phyloP scores from a whole-genome alignment of 768 basidiomycete species.

The Xanthoconium purpureum region DNA sequence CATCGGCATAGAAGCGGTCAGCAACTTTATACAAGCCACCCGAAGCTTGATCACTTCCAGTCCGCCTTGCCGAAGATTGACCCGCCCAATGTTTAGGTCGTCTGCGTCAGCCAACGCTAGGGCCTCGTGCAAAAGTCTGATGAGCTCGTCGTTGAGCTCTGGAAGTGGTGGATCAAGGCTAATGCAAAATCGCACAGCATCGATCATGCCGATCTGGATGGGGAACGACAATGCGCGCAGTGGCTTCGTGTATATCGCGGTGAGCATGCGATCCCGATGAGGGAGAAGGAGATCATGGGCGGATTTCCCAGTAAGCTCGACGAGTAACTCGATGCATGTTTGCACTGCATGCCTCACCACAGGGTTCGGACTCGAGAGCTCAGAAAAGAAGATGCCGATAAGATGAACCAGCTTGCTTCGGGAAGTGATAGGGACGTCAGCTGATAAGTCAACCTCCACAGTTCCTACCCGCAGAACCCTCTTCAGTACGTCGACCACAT shows the following conservation, averaged over 20 bases:
- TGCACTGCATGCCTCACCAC: slow-evolving; percentile 84
- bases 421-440: slow-evolving; percentile 40
- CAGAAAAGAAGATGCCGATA: slow-evolving; percentile 80
- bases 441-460: slow-evolving; percentile 43
- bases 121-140: slow-evolving; percentile 89
- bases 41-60: slow-evolving; percentile 86
- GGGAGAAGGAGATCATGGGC: slow-evolving; percentile 77
- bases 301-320: slow-evolving; percentile 66
- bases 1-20: slow-evolving; percentile 92
- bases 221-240: slow-evolving; percentile 90
- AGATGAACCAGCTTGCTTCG: slow-evolving; percentile 64
- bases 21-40: slow-evolving; percentile 87
- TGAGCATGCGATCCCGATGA: slow-evolving; percentile 84
- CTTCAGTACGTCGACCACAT: slow-evolving; percentile 74
- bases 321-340: slow-evolving; percentile 72
- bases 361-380: slow-evolving; percentile 82
- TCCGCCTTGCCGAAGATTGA: slow-evolving; percentile 70
- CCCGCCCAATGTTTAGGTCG: slow-evolving; percentile 75
- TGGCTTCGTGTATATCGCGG: slow-evolving; percentile 93
- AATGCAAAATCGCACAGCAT: slow-evolving; percentile 92
- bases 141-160: slow-evolving; percentile 88
- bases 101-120: slow-evolving; percentile 95
- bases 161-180: slow-evolving; percentile 85
- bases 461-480: slow-evolving; percentile 63
- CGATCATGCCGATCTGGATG: slow-evolving; percentile 97